Evolutionary conservation across 164 flowering plant genomes (phyloP), one percentile per base, ranked within the genome.

Genomic region (Sextonia rubra): DNA sequence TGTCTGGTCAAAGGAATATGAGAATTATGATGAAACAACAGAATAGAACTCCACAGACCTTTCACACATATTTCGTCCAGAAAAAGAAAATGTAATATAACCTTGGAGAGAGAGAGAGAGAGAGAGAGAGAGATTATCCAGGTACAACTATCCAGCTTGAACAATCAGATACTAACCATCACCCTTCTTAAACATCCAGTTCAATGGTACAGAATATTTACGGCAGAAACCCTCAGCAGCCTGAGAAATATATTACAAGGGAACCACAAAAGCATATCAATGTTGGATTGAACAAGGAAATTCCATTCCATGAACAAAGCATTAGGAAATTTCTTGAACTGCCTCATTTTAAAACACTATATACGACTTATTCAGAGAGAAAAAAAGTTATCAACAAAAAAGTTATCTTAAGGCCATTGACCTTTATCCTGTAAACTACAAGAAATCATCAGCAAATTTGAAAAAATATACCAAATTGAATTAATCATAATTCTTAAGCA

Each of bases 141-240:
- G 37, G 37, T 32, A 32, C 37, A 32, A 32, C 37, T 48, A 49
- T 3, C 37, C 24, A 25, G 56, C 37, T 3, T 65, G 68, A 64
- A 58, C 60, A 24, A 47, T 32, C 17, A 25, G 3, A 32, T 24
- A 37, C 52, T 64, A 69, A 95, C 99, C 99, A 82, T 90, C 99
- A 66, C 64, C 76, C 80, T 84, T 89, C 69, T 71, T 82, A 73
- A 78, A 89, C 77, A 95, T 64, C 47, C 86, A 76, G 37, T 84
- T 87, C 73, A 86, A 26, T 49, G 89, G 74, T 30, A 86, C 82
- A 71, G 79, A 76, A 72, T 88, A 82, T 83, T 85, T 88, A 65
- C 94, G 99, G 83, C 96, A 91, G 76, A 95, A 95, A 15, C 99
- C 99, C 77, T 93, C 99, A 75, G 87, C 90, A 74, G 99, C 98